A percentile compares a stretch with the other conserved stretches of the same genome.
Conservation (phyloP, 2,329 filamentous ascomycete species). For the Scytalidium lignicola region DNA sequence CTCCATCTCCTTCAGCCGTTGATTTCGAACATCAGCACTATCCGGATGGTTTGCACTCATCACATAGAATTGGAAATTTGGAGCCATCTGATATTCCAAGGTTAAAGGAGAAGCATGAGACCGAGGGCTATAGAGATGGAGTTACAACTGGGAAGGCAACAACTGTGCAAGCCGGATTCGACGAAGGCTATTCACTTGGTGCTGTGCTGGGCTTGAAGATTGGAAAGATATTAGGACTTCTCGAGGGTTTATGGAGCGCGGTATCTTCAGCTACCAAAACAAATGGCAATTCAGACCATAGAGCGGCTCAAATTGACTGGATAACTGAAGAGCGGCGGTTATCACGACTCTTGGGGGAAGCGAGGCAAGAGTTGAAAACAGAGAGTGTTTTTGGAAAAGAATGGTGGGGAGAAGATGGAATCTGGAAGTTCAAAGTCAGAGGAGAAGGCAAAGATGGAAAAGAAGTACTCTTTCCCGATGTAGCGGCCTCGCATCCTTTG, state of each 20-base stretch:
- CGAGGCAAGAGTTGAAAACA: slow-evolving; percentile 55
- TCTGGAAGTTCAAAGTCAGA: slow-evolving; percentile 61
- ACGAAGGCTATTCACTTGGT: slow-evolving; percentile 82
- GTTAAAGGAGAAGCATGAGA: slow-evolving; percentile 37
- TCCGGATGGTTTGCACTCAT: not conserved
- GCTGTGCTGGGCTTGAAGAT: slow-evolving; percentile 71
- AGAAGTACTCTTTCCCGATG: slow-evolving; percentile 52
- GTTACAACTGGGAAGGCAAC: slow-evolving; percentile 69
- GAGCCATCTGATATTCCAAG: slow-evolving; percentile 26
- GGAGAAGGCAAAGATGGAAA: slow-evolving; percentile 30
- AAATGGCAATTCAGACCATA: slow-evolving; percentile 6
- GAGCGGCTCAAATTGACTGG: slow-evolving; percentile 1
- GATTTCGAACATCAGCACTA: not conserved
- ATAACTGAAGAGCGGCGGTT: slow-evolving; percentile 19
- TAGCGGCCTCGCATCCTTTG: slow-evolving; percentile 64
- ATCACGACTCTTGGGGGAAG: slow-evolving; percentile 38
- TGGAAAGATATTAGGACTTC: slow-evolving; percentile 69
- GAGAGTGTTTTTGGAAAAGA: slow-evolving; percentile 56
- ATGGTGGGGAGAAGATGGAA: slow-evolving; percentile 67
- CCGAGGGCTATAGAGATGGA: slow-evolving; percentile 86
- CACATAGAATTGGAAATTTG: slow-evolving; percentile 10
- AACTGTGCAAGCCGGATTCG: slow-evolving; percentile 82
- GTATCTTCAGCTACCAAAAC: slow-evolving; percentile 27
- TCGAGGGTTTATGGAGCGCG: slow-evolving; percentile 65
- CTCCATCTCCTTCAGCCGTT: slow-evolving; percentile 17